A percentile compares a stretch with the other conserved stretches of the same genome.
phyloP scores from a whole-genome alignment of 2,329 filamentous ascomycete genomes.

The Paecilomyces sp. region DNA sequence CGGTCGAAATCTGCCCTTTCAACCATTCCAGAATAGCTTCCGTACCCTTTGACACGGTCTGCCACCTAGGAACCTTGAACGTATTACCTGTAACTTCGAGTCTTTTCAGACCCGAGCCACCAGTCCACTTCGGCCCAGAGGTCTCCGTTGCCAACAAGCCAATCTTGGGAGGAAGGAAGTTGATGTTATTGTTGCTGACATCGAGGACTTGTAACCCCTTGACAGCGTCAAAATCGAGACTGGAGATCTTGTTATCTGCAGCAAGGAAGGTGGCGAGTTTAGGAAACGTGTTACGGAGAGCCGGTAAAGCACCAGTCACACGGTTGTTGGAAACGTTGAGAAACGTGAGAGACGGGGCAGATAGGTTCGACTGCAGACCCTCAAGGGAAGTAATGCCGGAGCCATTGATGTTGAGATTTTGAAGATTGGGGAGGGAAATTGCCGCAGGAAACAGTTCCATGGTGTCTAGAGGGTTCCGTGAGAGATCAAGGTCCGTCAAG shows the following conservation, averaged over 20 bases:
- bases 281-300: conserved; percentile 61
- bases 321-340: conserved; percentile 79
- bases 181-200: conserved; percentile 77
- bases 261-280: conserved; percentile 63
- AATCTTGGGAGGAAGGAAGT: conserved; percentile 70
- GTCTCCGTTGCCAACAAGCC: conserved; percentile 63
- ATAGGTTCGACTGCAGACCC: conserved; percentile 58
- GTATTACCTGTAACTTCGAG: conserved; percentile 78
- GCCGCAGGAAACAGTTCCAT: conserved; percentile 59
- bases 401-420: conserved; percentile 66
- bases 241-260: conserved; percentile 70
- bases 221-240: conserved; percentile 66
- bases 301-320: conserved; percentile 60
- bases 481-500: conserved; percentile 64
- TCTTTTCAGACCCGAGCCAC: conserved; percentile 49
- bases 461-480: conserved; percentile 64
- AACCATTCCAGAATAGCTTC: conserved; percentile 78
- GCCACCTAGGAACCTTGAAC: conserved; percentile 80
- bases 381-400: conserved; percentile 67
- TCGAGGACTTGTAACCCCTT: conserved; percentile 69
- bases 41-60: conserved; percentile 77
- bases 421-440: conserved; percentile 64
- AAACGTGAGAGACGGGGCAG: conserved; percentile 67
- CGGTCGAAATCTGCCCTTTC: conserved; percentile 62
- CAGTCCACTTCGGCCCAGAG: conserved; percentile 25